Conservation (phyloP, 345 rosid genomes). For the Salix udensis region DNA sequence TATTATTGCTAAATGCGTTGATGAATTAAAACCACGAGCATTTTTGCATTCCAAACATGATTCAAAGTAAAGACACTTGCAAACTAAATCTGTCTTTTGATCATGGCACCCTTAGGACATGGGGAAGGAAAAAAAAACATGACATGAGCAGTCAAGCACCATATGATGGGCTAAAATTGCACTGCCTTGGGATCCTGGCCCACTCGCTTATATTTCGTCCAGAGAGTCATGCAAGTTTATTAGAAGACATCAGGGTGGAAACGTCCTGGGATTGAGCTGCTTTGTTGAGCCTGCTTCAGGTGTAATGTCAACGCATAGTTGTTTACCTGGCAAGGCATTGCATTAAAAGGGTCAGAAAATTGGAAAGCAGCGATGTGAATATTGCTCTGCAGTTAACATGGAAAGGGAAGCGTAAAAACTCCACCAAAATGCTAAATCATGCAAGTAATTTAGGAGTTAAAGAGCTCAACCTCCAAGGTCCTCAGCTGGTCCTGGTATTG, state of each 20-base stretch:
- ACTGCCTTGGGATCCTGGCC: background rate
- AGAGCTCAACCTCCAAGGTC: conserved; percentile 60
- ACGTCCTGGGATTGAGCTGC: conserved; percentile 49
- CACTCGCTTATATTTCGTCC: background rate
- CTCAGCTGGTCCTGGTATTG: conserved; percentile 84
- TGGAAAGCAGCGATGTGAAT: background rate
- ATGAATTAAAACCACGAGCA: background rate
- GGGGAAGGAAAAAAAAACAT: background rate
- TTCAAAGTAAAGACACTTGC: background rate
- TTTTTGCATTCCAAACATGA: background rate
- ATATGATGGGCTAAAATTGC: background rate
- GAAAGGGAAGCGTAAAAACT: background rate
- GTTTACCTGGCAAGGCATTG: conserved; percentile 41
- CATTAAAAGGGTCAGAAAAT: background rate
- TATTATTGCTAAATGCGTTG: background rate
- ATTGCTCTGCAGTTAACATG: background rate
- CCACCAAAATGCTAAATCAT: background rate
- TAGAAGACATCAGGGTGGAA: conserved; percentile 82
- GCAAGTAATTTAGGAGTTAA: background rate
- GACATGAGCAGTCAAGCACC: background rate
- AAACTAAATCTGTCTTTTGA: background rate
- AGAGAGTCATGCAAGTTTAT: background rate
- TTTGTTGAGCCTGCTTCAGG: conserved; percentile 37
- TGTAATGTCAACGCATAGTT: conserved; percentile 76
- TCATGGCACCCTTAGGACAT: background rate